Evolutionary conservation across 768 basidiomycete species (phyloP), one percentile per base, ranked within the genome.

Genomic region (Boletus sensibilis): DNA sequence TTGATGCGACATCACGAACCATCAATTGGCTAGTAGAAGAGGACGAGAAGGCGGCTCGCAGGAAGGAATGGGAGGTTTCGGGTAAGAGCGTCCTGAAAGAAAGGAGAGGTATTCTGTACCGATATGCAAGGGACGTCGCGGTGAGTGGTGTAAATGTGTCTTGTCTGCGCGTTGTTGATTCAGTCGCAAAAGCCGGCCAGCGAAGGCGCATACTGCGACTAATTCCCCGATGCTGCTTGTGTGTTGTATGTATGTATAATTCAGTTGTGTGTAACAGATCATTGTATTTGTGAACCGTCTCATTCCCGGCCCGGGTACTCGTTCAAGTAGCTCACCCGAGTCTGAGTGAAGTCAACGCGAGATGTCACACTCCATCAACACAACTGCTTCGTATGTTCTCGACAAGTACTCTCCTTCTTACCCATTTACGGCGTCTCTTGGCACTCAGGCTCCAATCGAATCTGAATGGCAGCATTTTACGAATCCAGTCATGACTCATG

Each of bases 101-200:
- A 45, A 86, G 76, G 69, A 77, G 92, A 39, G 92, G 92, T 16
- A 76, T 94, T 27, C 74, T 95, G 58, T 79, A 82, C 66, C 80
- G 89, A 68, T 95, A 94, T 71, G 91, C 91, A 13, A 76, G 91
- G 62, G 91, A 93, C 69, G 92, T 93, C 50, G 88, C 87, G 53
- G 92, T 92, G 66, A 80, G 90, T 77, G 25, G n/a, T 52, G 43
- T 61, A 46, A n/a, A 33, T 50, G 21, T 47, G 27, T 55, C 31
- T 50, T 46, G 21, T 13, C 37, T 50, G 20, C 16, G 10, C 53
- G 29, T 50, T 35, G 27, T 51, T 59, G 48, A 64, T 54, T 29
- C 23, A 42, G 38, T 60, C 50, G 34, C 56, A 37, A 25, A 62
- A 93, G 92, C 87, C 91, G 53, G 92, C 92, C 45, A 91, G 79